These are phyloP conservation scores for Leptographium flavum DNA, from an alignment of 2,329 filamentous ascomycete genomes.

Conservation along the genomic window DNA sequence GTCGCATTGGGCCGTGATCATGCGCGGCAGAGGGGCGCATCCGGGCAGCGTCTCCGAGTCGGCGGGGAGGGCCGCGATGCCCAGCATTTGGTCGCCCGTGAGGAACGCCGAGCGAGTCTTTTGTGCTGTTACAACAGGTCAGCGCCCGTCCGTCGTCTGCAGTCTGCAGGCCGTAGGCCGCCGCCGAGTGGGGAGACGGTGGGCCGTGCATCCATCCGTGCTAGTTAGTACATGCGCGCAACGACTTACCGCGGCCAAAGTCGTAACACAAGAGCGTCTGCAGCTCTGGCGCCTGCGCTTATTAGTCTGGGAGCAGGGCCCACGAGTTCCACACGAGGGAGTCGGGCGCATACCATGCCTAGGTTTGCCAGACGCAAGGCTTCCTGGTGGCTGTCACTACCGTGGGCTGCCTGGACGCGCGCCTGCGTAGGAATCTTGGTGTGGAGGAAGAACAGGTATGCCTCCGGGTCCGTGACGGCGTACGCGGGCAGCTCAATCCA, in stretches of 20 bases:
- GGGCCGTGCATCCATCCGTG: not conserved
- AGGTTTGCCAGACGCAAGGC: constrained; percentile 6
- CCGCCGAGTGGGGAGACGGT: not conserved
- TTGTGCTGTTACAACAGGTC: constrained; percentile 4
- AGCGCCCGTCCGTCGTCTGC: not conserved
- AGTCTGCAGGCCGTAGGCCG: no score
- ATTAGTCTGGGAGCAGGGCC: not conserved
- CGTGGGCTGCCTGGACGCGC: constrained; percentile 1
- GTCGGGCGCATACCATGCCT: constrained; percentile 1
- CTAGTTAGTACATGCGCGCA: no score
- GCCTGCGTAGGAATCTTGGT: not conserved
- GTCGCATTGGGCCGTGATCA: constrained; percentile 11
- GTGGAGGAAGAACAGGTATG: not conserved
- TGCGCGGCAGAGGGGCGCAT: constrained; percentile 7
- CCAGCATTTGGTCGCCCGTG: constrained; percentile 1
- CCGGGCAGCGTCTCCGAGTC: not conserved
- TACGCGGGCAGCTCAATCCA: constrained; percentile 10
- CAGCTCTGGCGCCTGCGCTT: constrained; percentile 7
- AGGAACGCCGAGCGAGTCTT: constrained; percentile 7
- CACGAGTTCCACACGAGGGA: not conserved
- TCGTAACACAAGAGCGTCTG: constrained; percentile 8
- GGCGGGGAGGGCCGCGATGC: constrained; percentile 2
- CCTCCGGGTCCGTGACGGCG: constrained; percentile 3
- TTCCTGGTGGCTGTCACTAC: constrained; percentile 8
- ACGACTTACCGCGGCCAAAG: constrained; percentile 9